Evolutionary conservation across 2,329 filamentous ascomycete genomes (phyloP).

Genomic region (Alternaria arbusti): DNA sequence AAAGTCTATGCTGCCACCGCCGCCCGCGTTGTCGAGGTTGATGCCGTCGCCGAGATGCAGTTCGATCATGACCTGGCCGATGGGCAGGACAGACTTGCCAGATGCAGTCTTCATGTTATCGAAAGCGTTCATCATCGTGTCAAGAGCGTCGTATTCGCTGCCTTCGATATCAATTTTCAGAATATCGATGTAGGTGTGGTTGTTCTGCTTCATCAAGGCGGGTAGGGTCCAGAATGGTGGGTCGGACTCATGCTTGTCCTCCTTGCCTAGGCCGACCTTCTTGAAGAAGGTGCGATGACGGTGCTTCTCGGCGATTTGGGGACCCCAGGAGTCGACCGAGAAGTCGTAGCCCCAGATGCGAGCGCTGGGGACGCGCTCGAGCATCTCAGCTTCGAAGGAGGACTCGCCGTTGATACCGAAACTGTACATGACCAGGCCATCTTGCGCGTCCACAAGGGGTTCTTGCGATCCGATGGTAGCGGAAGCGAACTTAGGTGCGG

Average conservation of each 20-base stretch:
- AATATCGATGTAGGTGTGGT: constrained; percentile 44
- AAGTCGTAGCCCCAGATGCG: constrained; percentile 45
- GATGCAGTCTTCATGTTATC: constrained; percentile 23
- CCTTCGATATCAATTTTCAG: constrained; percentile 45
- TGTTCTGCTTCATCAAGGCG: constrained; percentile 39
- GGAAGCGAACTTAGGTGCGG: constrained; percentile 18
- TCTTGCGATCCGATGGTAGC: constrained; percentile 21
- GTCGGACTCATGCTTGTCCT: constrained; percentile 24
- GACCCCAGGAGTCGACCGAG: constrained; percentile 38
- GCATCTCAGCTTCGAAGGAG: constrained; percentile 44
- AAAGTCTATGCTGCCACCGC: constrained; percentile 30
- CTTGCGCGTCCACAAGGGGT: constrained; percentile 15
- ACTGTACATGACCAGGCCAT: constrained; percentile 40
- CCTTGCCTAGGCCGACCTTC: constrained; percentile 37
- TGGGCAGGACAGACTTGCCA: constrained; percentile 32
- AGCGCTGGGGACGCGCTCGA: constrained; percentile 39
- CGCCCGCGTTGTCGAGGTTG: constrained; percentile 3
- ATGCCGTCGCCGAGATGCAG: constrained; percentile 36
- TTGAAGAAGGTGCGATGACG: constrained; percentile 39
- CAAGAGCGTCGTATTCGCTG: constrained; percentile 38
- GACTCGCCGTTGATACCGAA: constrained; percentile 46
- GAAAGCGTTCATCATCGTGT: constrained; percentile 41
- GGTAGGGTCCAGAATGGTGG: constrained; percentile 41
- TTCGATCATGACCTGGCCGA: constrained; percentile 46
- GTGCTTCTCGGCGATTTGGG: constrained; percentile 30